Conservation (phyloP, 164 flowering plant genomes). For the Liquidambar formosana region DNA sequence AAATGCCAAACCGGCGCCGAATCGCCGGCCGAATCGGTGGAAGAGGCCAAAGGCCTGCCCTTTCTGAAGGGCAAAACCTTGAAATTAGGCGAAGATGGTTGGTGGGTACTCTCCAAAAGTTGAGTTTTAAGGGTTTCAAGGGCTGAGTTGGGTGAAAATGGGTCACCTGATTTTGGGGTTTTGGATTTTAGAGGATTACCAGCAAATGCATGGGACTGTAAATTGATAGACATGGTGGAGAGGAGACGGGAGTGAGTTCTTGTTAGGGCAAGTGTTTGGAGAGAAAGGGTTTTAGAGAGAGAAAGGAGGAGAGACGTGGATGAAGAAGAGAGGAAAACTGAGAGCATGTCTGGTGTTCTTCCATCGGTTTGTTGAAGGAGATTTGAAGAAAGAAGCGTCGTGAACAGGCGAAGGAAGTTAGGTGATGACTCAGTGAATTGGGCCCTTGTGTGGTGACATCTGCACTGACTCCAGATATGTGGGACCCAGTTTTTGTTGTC, state of each 20-base stretch:
- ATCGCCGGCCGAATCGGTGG: conserved; percentile 20
- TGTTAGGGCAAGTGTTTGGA: conserved; percentile 10
- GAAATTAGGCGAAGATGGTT: conserved; percentile 21
- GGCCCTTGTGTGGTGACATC: not conserved
- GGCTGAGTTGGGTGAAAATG: conserved; percentile 52
- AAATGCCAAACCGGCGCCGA: conserved; percentile 58
- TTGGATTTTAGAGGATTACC: conserved; percentile 66
- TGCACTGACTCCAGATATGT: too few relatives aligned
- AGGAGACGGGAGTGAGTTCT: not conserved
- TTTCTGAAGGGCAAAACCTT: conserved; percentile 46
- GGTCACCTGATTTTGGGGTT: conserved; percentile 49
- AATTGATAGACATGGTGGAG: conserved; percentile 51
- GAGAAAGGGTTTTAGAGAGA: conserved; percentile 11
- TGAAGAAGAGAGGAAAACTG: conserved; percentile 12
- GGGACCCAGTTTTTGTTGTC: too few relatives aligned
- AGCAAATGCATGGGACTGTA: conserved; percentile 68
- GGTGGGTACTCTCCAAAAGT: conserved; percentile 27
- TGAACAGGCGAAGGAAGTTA: not conserved
- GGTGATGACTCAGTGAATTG: not conserved
- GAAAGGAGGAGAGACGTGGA: conserved; percentile 9
- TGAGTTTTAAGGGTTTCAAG: conserved; percentile 53
- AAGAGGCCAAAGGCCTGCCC: conserved; percentile 70
- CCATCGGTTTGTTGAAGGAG: conserved; percentile 15
- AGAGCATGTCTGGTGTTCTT: conserved; percentile 22
- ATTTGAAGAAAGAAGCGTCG: not conserved